phyloP scores from a whole-genome alignment of 768 basidiomycete species.

The Leccinum truebloodii region DNA sequence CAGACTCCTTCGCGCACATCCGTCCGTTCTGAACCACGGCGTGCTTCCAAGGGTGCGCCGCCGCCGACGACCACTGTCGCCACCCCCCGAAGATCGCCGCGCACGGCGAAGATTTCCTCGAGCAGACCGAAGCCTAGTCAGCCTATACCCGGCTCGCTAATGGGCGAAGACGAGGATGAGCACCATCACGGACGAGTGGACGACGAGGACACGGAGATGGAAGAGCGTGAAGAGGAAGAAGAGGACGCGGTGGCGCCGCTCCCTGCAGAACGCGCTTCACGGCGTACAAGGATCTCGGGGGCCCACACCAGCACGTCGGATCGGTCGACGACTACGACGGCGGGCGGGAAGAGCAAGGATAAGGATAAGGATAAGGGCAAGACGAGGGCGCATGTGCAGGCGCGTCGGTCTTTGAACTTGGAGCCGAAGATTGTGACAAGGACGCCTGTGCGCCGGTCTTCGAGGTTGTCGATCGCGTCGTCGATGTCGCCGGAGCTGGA shows the following conservation, averaged over 20 bases:
- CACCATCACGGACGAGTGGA: slow-evolving; percentile 26
- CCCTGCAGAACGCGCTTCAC: slow-evolving; percentile 25
- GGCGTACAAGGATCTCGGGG: slow-evolving; percentile 22
- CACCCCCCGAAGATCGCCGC: not conserved
- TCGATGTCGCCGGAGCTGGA: slow-evolving; percentile 34
- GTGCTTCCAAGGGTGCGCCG: slow-evolving; percentile 5
- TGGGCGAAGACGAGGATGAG: slow-evolving; percentile 38
- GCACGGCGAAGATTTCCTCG: slow-evolving; percentile 6
- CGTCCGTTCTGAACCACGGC: slow-evolving; percentile 12
- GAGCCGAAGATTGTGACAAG: not conserved
- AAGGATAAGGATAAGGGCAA: slow-evolving; percentile 9
- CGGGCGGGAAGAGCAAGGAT: slow-evolving; percentile 15
- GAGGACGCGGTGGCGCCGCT: slow-evolving; percentile 38
- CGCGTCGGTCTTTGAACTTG: not conserved
- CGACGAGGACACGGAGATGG: slow-evolving; percentile 19
- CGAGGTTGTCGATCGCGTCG: slow-evolving; percentile 37
- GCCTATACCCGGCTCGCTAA: slow-evolving; percentile 46
- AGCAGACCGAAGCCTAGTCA: slow-evolving; percentile 20
- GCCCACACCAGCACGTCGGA: slow-evolving; percentile 7
- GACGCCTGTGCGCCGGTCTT: slow-evolving; percentile 39
- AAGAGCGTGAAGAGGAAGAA: slow-evolving; percentile 31
- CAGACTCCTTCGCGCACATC: slow-evolving; percentile 19
- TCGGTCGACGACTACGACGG: not conserved
- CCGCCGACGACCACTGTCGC: not conserved
- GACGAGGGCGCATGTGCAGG: slow-evolving; percentile 11